Percentiles rank a stretch among this genome's conserved stretches.
Evolutionary conservation across 331 rosid genomes (phyloP).

Genomic region (Malus hybrid): DNA sequence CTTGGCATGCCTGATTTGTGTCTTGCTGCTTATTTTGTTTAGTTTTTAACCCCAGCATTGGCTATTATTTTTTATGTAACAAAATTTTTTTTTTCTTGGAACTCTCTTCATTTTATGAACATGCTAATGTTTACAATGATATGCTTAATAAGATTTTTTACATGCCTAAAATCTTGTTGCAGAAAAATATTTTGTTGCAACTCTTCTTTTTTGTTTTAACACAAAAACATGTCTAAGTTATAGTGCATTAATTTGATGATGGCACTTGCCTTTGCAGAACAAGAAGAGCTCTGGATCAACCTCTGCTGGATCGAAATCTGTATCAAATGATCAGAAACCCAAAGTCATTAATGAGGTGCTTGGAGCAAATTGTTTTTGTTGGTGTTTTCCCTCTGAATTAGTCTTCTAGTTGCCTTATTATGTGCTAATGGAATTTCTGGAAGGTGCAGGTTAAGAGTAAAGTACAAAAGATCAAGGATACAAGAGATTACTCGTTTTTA

Average conservation of each 20-base stretch:
- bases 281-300: slow-evolving; percentile 33
- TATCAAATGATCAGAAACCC: slow-evolving; percentile 22
- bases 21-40: too few relatives aligned
- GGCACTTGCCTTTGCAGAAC: slow-evolving; percentile 34
- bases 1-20: too few relatives aligned
- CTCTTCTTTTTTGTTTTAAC: too few relatives aligned
- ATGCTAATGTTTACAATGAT: too few relatives aligned
- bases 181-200: too few relatives aligned
- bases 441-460: slow-evolving; percentile 43
- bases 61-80: too few relatives aligned
- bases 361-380: slow-evolving; percentile 7
- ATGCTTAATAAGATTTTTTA: too few relatives aligned
- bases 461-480: slow-evolving; percentile 66
- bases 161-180: too few relatives aligned
- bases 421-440: slow-evolving; percentile 8
- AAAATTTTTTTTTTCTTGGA: too few relatives aligned
- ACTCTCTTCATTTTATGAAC: too few relatives aligned
- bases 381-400: background rate
- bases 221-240: background rate
- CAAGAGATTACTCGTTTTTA: slow-evolving; percentile 89
- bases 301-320: slow-evolving; percentile 36
- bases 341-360: slow-evolving; percentile 54
- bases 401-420: background rate
- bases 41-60: too few relatives aligned
- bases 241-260: background rate